A percentile compares a stretch with the other conserved stretches of the same genome.
phyloP scores from a whole-genome alignment of 345 rosid species.

The Carallia pectinifolia region DNA sequence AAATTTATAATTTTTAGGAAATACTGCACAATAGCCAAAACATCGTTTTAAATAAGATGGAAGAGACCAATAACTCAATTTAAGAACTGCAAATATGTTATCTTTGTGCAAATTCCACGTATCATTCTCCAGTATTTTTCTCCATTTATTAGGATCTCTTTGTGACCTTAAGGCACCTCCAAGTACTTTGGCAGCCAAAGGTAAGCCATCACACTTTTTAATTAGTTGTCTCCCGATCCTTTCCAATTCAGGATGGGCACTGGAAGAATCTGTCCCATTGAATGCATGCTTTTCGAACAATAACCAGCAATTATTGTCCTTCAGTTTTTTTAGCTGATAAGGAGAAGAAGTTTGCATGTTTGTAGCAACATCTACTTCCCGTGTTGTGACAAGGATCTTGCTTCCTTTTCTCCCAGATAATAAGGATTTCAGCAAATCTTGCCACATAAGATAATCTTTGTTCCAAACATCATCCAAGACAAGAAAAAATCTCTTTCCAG shows the following conservation, averaged over 20 bases:
- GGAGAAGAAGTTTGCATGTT: not conserved
- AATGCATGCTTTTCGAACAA: slow-evolving; percentile 13
- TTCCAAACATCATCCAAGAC: slow-evolving; percentile 20
- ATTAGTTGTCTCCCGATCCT: slow-evolving; percentile 6
- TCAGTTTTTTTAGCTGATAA: not conserved
- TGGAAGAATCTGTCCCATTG: not conserved
- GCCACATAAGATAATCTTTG: not conserved
- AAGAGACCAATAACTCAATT: slow-evolving; percentile 20
- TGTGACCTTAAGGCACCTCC: slow-evolving; percentile 8
- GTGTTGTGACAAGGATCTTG: slow-evolving; percentile 13
- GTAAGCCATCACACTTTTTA: slow-evolving; percentile 14
- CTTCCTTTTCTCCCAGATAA: slow-evolving; percentile 1
- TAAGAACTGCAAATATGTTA: slow-evolving; percentile 10
- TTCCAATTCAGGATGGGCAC: not conserved
- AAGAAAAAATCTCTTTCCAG: not conserved
- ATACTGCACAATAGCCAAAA: slow-evolving; percentile 23
- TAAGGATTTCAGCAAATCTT: not conserved
- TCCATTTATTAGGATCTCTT: slow-evolving; percentile 10
- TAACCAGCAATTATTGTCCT: slow-evolving; percentile 10
- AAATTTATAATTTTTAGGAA: slow-evolving; percentile 14
- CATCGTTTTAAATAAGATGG: slow-evolving; percentile 21
- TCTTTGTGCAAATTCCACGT: not conserved
- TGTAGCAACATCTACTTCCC: not conserved
- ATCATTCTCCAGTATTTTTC: slow-evolving; percentile 1
- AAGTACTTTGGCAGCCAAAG: slow-evolving; percentile 17